These are phyloP conservation scores for Kodamaea hsintzibuensis DNA, from an alignment of 805 yeast species.

Conservation along the genomic window DNA sequence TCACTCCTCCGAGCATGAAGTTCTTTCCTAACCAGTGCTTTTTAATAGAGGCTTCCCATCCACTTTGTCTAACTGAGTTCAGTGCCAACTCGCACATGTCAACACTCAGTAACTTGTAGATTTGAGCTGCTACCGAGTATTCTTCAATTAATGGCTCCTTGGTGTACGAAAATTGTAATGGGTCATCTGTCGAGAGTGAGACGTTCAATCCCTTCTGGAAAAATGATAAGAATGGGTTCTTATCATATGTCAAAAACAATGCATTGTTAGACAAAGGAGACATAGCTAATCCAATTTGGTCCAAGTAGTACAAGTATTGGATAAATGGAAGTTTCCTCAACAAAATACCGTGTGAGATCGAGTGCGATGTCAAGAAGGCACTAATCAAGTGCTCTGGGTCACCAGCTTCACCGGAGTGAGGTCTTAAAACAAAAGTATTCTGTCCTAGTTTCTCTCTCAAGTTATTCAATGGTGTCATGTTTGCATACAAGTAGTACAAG, in stretches of 20 bases:
- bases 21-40: conserved; percentile 88
- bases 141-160: conserved; percentile 97
- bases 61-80: conserved; percentile 90
- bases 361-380: conserved; percentile 85
- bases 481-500: conserved; percentile 84
- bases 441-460: conserved; percentile 75
- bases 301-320: conserved; percentile 89
- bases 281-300: conserved; percentile 97
- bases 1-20: conserved; percentile 58
- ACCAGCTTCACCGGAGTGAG: conserved; percentile 99
- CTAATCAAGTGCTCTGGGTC: conserved; percentile 95
- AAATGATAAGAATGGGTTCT: conserved; percentile 90
- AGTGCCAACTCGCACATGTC: conserved; percentile 97
- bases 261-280: conserved; percentile 98
- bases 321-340: conserved; percentile 92
- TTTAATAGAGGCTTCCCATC: conserved; percentile 86
- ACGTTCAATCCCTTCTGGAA: conserved; percentile 94
- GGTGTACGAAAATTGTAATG: conserved; percentile 94
- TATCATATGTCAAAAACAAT: conserved; percentile 90
- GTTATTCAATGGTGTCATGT: conserved; percentile 80
- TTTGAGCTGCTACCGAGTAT: conserved; percentile 97
- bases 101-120: conserved; percentile 88
- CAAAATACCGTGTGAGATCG: conserved; percentile 93
- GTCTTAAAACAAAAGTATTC: conserved; percentile 91
- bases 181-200: conserved; percentile 95